Evolutionary conservation across 164 flowering plant species (phyloP).

Genomic region (Cinnamomum chago): DNA sequence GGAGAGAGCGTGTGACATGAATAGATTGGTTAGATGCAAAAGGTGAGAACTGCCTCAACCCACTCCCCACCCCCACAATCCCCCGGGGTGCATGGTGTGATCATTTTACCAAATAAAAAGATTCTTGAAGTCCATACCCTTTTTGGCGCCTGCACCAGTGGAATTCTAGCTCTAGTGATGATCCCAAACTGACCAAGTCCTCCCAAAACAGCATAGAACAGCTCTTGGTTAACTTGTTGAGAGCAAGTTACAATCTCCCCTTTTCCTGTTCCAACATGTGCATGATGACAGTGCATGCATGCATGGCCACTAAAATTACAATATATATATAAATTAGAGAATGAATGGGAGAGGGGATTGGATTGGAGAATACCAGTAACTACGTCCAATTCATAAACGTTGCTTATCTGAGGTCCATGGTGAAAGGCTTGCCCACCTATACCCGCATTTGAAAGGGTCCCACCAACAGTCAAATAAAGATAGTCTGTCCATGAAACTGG

Average conservation of each 20-base stretch:
- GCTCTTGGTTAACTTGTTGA: constrained; percentile 5
- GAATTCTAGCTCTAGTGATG: constrained; percentile 17
- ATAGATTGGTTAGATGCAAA: too few relatives aligned
- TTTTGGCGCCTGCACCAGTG: constrained; percentile 8
- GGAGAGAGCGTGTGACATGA: too few relatives aligned
- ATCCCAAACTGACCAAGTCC: constrained; percentile 21
- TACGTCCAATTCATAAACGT: constrained; percentile 77
- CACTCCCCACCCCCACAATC: too few relatives aligned
- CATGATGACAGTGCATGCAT: too few relatives aligned
- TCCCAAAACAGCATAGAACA: constrained; percentile 18
- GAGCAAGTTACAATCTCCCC: constrained; percentile 16
- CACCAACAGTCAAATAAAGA: constrained; percentile 78
- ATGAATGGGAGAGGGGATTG: too few relatives aligned
- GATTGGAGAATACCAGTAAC: constrained; percentile 41
- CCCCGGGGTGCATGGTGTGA: too few relatives aligned
- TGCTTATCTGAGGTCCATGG: constrained; percentile 85
- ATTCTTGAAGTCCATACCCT: constrained; percentile 3
- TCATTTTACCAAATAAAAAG: background rate
- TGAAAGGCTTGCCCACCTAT: constrained; percentile 73
- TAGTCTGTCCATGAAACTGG: constrained; percentile 92
- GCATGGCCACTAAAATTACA: too few relatives aligned
- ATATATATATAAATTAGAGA: too few relatives aligned
- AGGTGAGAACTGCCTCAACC: too few relatives aligned
- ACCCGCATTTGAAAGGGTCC: constrained; percentile 89
- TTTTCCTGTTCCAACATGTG: constrained; percentile 9